A percentile compares a stretch with the other conserved stretches of the same genome.
These are phyloP conservation scores for Xanthoconium separans DNA, from an alignment of 1,284 basidiomycete species.

Conservation along the genomic window DNA sequence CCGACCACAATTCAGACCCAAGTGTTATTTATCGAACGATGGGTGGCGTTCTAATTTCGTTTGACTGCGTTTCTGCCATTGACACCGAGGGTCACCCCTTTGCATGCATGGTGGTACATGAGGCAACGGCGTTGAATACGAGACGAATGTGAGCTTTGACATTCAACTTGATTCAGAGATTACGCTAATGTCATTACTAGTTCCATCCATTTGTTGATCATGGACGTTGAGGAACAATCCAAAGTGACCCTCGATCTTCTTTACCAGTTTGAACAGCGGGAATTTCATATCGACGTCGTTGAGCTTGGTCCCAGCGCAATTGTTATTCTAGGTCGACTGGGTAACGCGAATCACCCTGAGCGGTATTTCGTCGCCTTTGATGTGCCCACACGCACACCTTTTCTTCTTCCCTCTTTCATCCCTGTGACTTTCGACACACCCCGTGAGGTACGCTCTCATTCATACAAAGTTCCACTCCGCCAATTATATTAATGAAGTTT, in stretches of 20 bases:
- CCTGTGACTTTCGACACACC: no score
- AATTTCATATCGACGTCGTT: not conserved
- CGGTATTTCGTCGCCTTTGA: slow-evolving; percentile 1
- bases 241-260: slow-evolving; percentile 15
- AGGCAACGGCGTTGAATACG: no score
- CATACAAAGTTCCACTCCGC: not conserved
- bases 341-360: not conserved
- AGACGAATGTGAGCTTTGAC: not conserved
- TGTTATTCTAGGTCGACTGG: not conserved
- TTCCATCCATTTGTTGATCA: not conserved
- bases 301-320: slow-evolving; percentile 17
- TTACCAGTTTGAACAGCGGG: slow-evolving; percentile 10
- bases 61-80: no score
- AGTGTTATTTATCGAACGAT: no score
- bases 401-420: not conserved
- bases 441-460: not conserved
- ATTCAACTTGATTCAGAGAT: not conserved
- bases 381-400: not conserved
- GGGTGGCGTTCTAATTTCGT: no score
- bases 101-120: no score
- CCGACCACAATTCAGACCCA: no score
- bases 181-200: slow-evolving; percentile 7
- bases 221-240: not conserved
- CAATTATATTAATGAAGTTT: no score
- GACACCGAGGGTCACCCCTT: no score